Conservation (phyloP, 495 filamentous ascomycete genomes). For the Sabuloglossum arenarium region DNA sequence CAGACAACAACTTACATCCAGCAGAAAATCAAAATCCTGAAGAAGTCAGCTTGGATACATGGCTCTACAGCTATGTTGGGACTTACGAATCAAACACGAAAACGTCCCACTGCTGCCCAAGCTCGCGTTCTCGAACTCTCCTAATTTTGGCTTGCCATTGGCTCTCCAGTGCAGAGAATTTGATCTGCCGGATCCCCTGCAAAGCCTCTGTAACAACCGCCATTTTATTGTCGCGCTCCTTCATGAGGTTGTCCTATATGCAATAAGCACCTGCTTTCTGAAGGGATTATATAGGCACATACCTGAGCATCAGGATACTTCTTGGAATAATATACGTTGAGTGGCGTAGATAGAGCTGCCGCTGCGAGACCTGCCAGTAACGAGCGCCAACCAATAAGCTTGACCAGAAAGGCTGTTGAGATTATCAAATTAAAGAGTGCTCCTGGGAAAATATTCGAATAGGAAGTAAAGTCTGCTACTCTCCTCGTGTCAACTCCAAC, state of each 20-base stretch:
- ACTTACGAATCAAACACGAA: constrained; percentile 31
- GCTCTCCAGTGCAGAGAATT: constrained; percentile 64
- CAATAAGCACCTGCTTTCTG: not conserved
- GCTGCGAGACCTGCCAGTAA: constrained; percentile 46
- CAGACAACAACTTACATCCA: constrained; percentile 45
- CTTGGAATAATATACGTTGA: constrained; percentile 50
- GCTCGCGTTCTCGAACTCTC: constrained; percentile 42
- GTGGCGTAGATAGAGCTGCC: constrained; percentile 38
- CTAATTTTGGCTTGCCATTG: constrained; percentile 61
- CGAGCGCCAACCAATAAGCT: constrained; percentile 33
- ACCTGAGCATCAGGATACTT: constrained; percentile 38
- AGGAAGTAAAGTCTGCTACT: constrained; percentile 47
- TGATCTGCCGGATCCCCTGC: constrained; percentile 71
- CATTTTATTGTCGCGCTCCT: constrained; percentile 57
- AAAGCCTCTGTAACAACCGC: constrained; percentile 60
- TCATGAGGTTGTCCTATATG: constrained; percentile 43
- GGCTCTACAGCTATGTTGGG: constrained; percentile 6
- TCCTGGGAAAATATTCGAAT: constrained; percentile 41
- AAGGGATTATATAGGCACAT: not conserved
- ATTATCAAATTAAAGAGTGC: constrained; percentile 39
- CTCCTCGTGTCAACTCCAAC: constrained; percentile 59
- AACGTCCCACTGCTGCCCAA: constrained; percentile 39
- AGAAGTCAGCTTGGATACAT: not conserved
- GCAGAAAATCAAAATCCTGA: constrained; percentile 29
- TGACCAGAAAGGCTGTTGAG: constrained; percentile 40